Percentiles rank a stretch among this genome's conserved stretches.
Evolutionary conservation across 1,284 basidiomycete genomes (phyloP).

Genomic region (Irpex lacteus): DNA sequence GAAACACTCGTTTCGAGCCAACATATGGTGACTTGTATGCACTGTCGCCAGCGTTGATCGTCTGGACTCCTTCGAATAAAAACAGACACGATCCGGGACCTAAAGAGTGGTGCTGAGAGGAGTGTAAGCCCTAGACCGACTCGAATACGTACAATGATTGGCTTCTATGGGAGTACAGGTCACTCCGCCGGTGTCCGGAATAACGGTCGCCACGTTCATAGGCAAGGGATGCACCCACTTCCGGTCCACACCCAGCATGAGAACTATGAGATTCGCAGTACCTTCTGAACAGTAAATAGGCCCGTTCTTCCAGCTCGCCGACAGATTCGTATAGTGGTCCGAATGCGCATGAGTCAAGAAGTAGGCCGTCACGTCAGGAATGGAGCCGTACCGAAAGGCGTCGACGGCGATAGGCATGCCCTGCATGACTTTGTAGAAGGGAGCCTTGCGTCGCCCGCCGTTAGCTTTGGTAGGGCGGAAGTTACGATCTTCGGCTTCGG

Average conservation of each 20-base stretch:
- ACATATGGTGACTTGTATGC: constrained; percentile 68
- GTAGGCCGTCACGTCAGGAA: constrained; percentile 85
- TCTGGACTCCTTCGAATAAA: constrained; percentile 91
- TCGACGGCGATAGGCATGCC: constrained; percentile 98
- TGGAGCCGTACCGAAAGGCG: constrained; percentile 91
- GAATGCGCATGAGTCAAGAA: constrained; percentile 95
- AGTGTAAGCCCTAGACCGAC: background rate
- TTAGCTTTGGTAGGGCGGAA: constrained; percentile 46
- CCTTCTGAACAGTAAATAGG: constrained; percentile 94
- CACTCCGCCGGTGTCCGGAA: constrained; percentile 87
- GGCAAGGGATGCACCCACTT: constrained; percentile 88
- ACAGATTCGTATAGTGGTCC: constrained; percentile 91
- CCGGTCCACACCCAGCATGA: constrained; percentile 85
- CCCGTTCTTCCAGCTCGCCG: constrained; percentile 84
- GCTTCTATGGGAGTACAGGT: constrained; percentile 93
- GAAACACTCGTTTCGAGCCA: constrained; percentile 69
- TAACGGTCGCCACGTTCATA: constrained; percentile 69
- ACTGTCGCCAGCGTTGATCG: constrained; percentile 83
- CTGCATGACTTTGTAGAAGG: constrained; percentile 94
- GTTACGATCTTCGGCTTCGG: constrained; percentile 46
- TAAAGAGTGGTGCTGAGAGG: constrained; percentile 20
- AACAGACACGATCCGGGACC: constrained; percentile 93
- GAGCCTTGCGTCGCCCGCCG: constrained; percentile 72
- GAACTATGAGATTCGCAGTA: constrained; percentile 88
- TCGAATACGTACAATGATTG: constrained; percentile 74